These are phyloP conservation scores for Moniliophthora roreri DNA, from an alignment of 1,284 basidiomycete genomes.

Conservation along the genomic window DNA sequence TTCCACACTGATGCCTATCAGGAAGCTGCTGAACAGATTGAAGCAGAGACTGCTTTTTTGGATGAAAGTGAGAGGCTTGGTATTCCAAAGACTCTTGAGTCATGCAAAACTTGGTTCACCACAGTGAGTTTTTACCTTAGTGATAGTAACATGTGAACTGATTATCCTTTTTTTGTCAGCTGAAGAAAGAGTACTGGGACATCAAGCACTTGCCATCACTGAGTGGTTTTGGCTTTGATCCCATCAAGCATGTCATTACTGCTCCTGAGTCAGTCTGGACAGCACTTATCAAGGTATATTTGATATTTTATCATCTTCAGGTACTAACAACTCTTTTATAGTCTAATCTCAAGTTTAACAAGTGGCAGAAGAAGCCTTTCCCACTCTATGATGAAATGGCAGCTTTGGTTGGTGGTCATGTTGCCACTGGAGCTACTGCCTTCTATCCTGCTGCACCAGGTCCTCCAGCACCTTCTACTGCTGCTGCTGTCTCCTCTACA, in stretches of 20 bases:
- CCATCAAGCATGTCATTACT: constrained; percentile 21
- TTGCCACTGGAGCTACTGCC: constrained; percentile 26
- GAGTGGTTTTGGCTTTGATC: constrained; percentile 37
- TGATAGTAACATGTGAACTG: not conserved
- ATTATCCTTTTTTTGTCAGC: constrained; percentile 17
- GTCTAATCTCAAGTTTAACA: constrained; percentile 20
- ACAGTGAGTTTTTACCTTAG: constrained; percentile 7
- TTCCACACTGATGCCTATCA: constrained; percentile 4
- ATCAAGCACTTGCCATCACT: constrained; percentile 21
- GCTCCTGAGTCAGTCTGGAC: constrained; percentile 29
- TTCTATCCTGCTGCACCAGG: constrained; percentile 18
- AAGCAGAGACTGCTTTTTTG: not conserved
- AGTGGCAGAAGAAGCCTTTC: constrained; percentile 26
- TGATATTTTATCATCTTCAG: constrained; percentile 1
- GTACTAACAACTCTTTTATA: constrained; percentile 12
- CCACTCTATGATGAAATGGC: constrained; percentile 27
- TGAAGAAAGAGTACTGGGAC: constrained; percentile 27
- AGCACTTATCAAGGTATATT: constrained; percentile 19
- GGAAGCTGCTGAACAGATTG: not conserved
- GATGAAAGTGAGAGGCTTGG: not conserved
- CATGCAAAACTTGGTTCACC: constrained; percentile 16
- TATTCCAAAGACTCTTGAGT: constrained; percentile 11
- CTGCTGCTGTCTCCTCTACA: not conserved
- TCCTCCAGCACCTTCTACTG: not conserved
- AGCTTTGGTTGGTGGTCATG: constrained; percentile 23